phyloP scores from a whole-genome alignment of 768 basidiomycete species.

The Daedalea quercina region DNA sequence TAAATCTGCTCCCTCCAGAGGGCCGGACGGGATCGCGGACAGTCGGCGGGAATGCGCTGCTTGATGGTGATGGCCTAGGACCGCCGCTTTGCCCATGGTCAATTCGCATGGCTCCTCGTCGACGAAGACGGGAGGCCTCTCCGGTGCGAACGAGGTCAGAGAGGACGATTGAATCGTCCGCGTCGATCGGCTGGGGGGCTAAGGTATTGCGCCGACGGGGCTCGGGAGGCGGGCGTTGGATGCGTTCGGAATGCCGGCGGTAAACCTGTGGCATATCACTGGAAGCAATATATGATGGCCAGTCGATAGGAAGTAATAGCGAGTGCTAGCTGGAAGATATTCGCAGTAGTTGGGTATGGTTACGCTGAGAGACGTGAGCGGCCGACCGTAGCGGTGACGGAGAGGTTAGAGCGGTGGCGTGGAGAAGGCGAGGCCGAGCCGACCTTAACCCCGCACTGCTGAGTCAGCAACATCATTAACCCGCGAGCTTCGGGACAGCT shows the following conservation, averaged over 20 bases:
- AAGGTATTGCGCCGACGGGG: constrained; percentile 17
- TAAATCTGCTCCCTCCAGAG: not conserved
- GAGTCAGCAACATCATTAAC: not conserved
- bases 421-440: not conserved
- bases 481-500: not conserved
- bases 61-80: constrained; percentile 13
- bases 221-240: constrained; percentile 12
- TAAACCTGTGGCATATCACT: constrained; percentile 23
- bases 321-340: not conserved
- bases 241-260: constrained; percentile 19
- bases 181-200: constrained; percentile 33
- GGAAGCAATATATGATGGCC: not conserved
- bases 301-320: not conserved
- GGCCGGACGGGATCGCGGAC: constrained; percentile 4
- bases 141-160: constrained; percentile 70
- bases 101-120: constrained; percentile 66
- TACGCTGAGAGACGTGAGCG: not conserved
- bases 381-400: not conserved
- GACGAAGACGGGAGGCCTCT: constrained; percentile 66
- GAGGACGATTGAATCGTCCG: constrained; percentile 63
- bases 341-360: not conserved
- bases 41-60: constrained; percentile 2
- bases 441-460: not conserved
- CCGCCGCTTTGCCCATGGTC: constrained; percentile 31
- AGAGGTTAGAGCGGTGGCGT: not conserved